These are phyloP conservation scores for Pezicula radicicola DNA, from an alignment of 2,329 filamentous ascomycete genomes.

Conservation along the genomic window DNA sequence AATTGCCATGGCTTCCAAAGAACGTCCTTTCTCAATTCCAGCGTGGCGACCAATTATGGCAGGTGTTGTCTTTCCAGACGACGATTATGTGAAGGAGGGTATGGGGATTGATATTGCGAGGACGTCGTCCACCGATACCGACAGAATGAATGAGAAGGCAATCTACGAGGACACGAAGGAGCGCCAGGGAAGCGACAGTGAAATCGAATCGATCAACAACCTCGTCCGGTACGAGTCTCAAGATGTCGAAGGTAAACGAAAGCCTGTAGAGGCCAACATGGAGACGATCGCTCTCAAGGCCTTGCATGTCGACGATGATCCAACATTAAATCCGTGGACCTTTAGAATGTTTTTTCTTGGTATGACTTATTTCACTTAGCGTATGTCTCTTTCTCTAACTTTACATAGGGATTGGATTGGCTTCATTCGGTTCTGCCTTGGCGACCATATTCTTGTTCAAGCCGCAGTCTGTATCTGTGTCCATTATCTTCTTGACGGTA, in stretches of 20 bases:
- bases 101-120: background rate
- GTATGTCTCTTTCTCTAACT: background rate
- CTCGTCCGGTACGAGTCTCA: slow-evolving; percentile 5
- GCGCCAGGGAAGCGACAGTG: background rate
- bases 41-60: background rate
- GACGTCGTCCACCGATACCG: background rate
- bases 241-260: slow-evolving; percentile 3
- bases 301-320: slow-evolving; percentile 14
- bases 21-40: background rate
- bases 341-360: slow-evolving; percentile 37
- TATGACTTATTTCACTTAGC: slow-evolving; percentile 2
- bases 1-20: background rate
- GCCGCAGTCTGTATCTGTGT: slow-evolving; percentile 41
- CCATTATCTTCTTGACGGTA: slow-evolving; percentile 41
- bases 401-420: slow-evolving; percentile 28
- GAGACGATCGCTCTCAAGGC: slow-evolving; percentile 11
- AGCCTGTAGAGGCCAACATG: slow-evolving; percentile 10
- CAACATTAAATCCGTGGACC: slow-evolving; percentile 28
- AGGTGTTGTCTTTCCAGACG: background rate
- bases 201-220: background rate
- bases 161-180: background rate
- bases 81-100: background rate
- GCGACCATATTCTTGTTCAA: slow-evolving; percentile 45
- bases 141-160: background rate
- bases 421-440: slow-evolving; percentile 35